phyloP scores from a whole-genome alignment of 2,329 filamentous ascomycete species.

The Colletotrichum ledebouriae region DNA sequence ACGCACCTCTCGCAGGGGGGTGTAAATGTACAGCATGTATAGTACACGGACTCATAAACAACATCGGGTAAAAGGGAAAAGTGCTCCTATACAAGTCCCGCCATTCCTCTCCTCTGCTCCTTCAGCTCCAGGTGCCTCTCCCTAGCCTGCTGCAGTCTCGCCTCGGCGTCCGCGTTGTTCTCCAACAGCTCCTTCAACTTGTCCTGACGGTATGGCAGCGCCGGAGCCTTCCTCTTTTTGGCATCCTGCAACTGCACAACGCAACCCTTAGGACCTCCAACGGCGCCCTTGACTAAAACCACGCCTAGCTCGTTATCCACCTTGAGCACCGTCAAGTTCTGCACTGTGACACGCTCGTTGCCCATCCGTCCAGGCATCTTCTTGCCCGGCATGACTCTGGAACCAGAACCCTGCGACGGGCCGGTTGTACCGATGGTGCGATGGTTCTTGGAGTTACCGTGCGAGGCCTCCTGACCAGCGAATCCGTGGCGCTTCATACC shows the following conservation, averaged over 20 bases:
- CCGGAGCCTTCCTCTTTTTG: slow-evolving; percentile 81
- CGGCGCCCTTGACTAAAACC: slow-evolving; percentile 86
- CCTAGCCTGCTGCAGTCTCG: slow-evolving; percentile 63
- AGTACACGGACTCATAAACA: slow-evolving; percentile 51
- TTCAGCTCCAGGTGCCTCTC: slow-evolving; percentile 67
- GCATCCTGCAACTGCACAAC: slow-evolving; percentile 90
- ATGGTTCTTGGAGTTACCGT: slow-evolving; percentile 97
- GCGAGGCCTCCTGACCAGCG: slow-evolving; percentile 87
- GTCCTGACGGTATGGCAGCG: slow-evolving; percentile 62
- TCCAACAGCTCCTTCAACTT: slow-evolving; percentile 58
- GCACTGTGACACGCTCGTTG: slow-evolving; percentile 86
- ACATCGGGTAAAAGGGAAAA: slow-evolving; percentile 23
- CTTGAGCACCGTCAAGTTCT: slow-evolving; percentile 91
- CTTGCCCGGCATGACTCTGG: slow-evolving; percentile 93
- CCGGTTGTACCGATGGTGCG: slow-evolving; percentile 91
- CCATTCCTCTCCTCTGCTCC: slow-evolving; percentile 52
- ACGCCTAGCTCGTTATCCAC: slow-evolving; percentile 89
- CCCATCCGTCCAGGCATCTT: slow-evolving; percentile 99
- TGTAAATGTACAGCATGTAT: slow-evolving; percentile 52
- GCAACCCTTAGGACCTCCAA: slow-evolving; percentile 90
- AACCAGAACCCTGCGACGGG: slow-evolving; percentile 91
- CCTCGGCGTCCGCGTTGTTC: slow-evolving; percentile 61
- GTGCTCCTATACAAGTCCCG: slow-evolving; percentile 31
- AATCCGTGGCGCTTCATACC: slow-evolving; percentile 98
- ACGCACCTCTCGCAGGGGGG: slow-evolving; percentile 13